Evolutionary conservation across 768 basidiomycete species (phyloP), one percentile per base, ranked within the genome.

Genomic region (Auricularia auricula-judae): DNA sequence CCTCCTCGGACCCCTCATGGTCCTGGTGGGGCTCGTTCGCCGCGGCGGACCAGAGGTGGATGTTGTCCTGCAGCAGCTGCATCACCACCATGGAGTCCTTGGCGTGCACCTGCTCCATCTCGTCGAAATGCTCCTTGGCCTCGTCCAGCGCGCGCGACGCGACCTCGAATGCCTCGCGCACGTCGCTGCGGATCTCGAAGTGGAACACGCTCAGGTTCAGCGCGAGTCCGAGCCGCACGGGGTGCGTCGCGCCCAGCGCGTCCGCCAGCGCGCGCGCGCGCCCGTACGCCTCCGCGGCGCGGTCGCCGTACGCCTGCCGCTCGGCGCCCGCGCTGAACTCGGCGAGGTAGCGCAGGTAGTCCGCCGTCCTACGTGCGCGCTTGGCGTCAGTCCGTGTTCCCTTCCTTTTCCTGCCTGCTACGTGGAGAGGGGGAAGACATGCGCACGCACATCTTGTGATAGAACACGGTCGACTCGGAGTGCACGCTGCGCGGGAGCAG

Each of bases 401-500:
- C 43, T 29, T 29, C 1, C 29, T 29, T 1, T 23, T 23, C 1
- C 29, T 29, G 2, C 29, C 29, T 29, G 2, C 29, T 29, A 29
- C 29, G 3, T 3, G 1, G 4, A 56, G 18, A 3, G 18, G 21
- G 29, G 47, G 53, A 34, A 34, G n/a, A 23, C 3, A 36, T 12
- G 43, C 34, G 51, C 42, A 62, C 47, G 47, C 21, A 51, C 56
- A 59, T 59, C 34, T 59, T 59, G 29, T 59, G 56, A 4, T 59
- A 59, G 56, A 59, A 59, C 56, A 35, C 34, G 0, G 34, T 59
- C 23, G 56, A 59, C 56, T 59, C 56, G 34, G 56, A 5, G 29
- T n/a, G 18, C 7, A 59, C 29, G 33, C 56, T 59, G 56, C 56
- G 56, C 14, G 56, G 56, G 29, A 59, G 56, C 61, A 68, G 67